Evolutionary conservation across 164 flowering plant genomes (phyloP).

Genomic region (Vitis vinifera): DNA sequence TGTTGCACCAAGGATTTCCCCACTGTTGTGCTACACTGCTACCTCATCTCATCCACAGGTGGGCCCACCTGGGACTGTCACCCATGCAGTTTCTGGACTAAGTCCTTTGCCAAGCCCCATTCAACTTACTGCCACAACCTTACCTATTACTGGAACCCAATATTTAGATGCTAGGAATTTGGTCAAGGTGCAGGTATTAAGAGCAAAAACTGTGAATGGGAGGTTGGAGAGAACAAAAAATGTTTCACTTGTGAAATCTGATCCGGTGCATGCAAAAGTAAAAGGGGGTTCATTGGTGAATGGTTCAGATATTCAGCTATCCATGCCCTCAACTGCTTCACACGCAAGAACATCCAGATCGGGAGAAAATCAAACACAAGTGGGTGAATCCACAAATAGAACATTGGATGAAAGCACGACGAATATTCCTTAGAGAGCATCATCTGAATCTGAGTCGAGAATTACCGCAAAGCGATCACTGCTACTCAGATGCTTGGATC

Average conservation of each 20-base stretch:
- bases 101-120: slow-evolving; percentile 52
- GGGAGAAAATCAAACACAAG: slow-evolving; percentile 48
- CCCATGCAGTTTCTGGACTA: slow-evolving; percentile 26
- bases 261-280: no score
- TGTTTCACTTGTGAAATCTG: slow-evolving; percentile 25
- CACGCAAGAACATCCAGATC: slow-evolving; percentile 41
- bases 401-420: slow-evolving; percentile 48
- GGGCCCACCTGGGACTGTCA: slow-evolving; percentile 34
- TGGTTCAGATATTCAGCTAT: slow-evolving; percentile 50
- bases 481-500: no score
- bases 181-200: slow-evolving; percentile 6
- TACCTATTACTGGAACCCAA: slow-evolving; percentile 16
- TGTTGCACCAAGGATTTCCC: slow-evolving; percentile 39
- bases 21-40: slow-evolving; percentile 16
- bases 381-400: slow-evolving; percentile 52
- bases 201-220: slow-evolving; percentile 57
- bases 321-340: slow-evolving; percentile 18
- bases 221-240: slow-evolving; percentile 56
- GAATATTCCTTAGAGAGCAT: slow-evolving; percentile 41
- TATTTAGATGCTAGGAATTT: slow-evolving; percentile 45
- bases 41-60: slow-evolving; percentile 28
- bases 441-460: slow-evolving; percentile 55
- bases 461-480: no score
- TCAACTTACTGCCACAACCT: no score
- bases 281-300: slow-evolving; percentile 16